Evolutionary conservation across 2,329 filamentous ascomycete species (phyloP), one percentile per base, ranked within the genome.

Genomic region (Plenodomus tracheiphilus): DNA sequence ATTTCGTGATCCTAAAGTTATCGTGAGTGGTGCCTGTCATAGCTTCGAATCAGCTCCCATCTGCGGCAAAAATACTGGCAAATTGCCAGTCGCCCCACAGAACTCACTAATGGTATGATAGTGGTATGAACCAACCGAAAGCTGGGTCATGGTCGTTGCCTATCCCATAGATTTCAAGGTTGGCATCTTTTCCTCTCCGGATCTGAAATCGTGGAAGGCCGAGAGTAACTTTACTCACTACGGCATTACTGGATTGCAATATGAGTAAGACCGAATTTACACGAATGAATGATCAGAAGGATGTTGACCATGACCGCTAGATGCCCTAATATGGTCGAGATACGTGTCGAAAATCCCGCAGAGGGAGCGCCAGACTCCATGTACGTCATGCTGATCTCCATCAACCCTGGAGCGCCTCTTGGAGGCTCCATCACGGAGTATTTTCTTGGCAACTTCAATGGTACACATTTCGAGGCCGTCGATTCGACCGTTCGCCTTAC

Each of bases 1-100:
- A 53, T 87, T 87, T 72, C 81, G 85, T 19, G 85, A 88, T 54
- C 85, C 85, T 1, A 85, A 87, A 59, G 83, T 87, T 2, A 74
- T 85, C 38, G 28, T 32, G 15, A 32, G 28, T 32, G 13, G 11
- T 5, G 6, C 4, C 11, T 15, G 28, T 32, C 28, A 7, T 5
- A 25, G 10, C 22, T 5, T 25, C 5, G 5, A 25, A 25, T 5
- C 5, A 25, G 22, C 22, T 25, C 22, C 10, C 5, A 25, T 25
- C 22, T n/a, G n/a, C n/a, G n/a, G n/a, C n/a, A n/a, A n/a, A n/a
- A n/a, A n/a, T n/a, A n/a, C n/a, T n/a, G n/a, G n/a, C n/a, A n/a
- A n/a, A n/a, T n/a, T n/a, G n/a, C n/a, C n/a, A n/a, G n/a, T n/a
- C n/a, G n/a, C n/a, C n/a, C n/a, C n/a, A n/a, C n/a, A n/a, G n/a